These are phyloP conservation scores for Yarrowia yakushimensis DNA, from an alignment of 805 yeast genomes.

Conservation along the genomic window DNA sequence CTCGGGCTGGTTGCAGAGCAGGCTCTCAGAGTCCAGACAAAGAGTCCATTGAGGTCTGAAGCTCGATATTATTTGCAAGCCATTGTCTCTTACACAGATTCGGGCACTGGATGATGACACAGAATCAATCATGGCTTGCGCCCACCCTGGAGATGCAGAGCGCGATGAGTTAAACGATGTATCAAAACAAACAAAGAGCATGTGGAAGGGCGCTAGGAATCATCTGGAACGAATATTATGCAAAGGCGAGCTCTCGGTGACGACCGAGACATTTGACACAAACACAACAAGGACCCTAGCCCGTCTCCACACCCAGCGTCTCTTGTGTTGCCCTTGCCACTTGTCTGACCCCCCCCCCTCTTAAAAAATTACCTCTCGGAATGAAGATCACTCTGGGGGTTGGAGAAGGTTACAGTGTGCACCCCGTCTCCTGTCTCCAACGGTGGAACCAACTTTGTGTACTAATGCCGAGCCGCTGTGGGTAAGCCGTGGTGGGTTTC, in stretches of 20 bases:
- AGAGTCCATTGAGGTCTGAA: not conserved
- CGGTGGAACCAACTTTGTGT: not conserved
- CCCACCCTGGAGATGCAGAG: conserved; percentile 17
- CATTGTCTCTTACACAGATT: not conserved
- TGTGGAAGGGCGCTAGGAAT: not conserved
- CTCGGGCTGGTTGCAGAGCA: too few species aligned
- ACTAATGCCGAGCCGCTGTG: too few species aligned
- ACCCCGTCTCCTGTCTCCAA: not conserved
- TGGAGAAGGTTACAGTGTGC: conserved; percentile 2
- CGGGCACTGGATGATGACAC: not conserved
- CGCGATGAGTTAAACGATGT: conserved; percentile 14
- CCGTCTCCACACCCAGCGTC: too few species aligned
- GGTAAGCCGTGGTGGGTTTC: too few species aligned
- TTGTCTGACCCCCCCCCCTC: too few species aligned
- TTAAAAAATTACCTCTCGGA: too few species aligned
- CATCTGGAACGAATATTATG: not conserved
- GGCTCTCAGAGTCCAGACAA: not conserved
- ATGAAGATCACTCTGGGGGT: conserved; percentile 13
- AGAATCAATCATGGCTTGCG: not conserved
- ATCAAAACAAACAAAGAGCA: not conserved
- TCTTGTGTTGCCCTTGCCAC: too few species aligned
- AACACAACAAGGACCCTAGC: not conserved
- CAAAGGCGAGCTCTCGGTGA: not conserved
- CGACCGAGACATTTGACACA: not conserved
- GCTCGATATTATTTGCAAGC: not conserved